Percentiles rank a stretch among this genome's conserved stretches.
phyloP scores from a whole-genome alignment of 2,329 filamentous ascomycete genomes.

The Neonectria faginata region DNA sequence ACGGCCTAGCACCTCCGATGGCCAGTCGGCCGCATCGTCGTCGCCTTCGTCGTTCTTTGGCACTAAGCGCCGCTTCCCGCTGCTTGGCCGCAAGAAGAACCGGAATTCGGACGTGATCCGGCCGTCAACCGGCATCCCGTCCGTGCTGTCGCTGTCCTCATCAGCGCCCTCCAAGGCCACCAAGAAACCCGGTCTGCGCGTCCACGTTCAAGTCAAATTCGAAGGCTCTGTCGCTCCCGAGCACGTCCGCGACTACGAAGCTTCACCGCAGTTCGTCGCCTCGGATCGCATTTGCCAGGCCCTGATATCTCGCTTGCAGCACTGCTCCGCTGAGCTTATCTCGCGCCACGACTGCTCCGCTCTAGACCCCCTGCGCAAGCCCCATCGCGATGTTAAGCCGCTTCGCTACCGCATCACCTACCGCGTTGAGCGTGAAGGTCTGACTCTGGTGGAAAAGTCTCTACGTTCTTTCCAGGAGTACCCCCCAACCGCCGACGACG shows the following conservation, averaged over 20 bases:
- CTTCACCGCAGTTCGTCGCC: constrained; percentile 57
- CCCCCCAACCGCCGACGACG: constrained; percentile 56
- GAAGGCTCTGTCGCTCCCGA: constrained; percentile 57
- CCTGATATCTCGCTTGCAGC: constrained; percentile 62
- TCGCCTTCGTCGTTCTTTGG: constrained; percentile 41
- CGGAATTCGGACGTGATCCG: constrained; percentile 38
- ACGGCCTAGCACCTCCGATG: constrained; percentile 44
- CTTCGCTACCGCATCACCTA: constrained; percentile 63
- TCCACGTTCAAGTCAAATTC: constrained; percentile 60
- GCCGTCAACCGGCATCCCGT: constrained; percentile 36
- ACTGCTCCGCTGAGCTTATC: constrained; percentile 65
- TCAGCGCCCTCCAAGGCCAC: constrained; percentile 27
- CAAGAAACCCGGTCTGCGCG: constrained; percentile 48
- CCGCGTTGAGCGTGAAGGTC: constrained; percentile 56
- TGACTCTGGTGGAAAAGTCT: constrained; percentile 57
- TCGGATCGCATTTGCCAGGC: constrained; percentile 62
- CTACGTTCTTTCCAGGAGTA: constrained; percentile 64
- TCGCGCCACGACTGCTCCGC: constrained; percentile 64
- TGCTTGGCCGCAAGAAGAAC: constrained; percentile 46
- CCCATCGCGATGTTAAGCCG: constrained; percentile 55
- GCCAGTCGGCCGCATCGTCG: constrained; percentile 38
- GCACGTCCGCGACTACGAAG: constrained; percentile 60
- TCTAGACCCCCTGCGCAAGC: constrained; percentile 53
- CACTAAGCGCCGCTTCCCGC: constrained; percentile 48
- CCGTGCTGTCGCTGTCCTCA: constrained; percentile 23